Conservation (phyloP, 2,329 filamentous ascomycete genomes). For the Teratosphaeria epicoccoides region DNA sequence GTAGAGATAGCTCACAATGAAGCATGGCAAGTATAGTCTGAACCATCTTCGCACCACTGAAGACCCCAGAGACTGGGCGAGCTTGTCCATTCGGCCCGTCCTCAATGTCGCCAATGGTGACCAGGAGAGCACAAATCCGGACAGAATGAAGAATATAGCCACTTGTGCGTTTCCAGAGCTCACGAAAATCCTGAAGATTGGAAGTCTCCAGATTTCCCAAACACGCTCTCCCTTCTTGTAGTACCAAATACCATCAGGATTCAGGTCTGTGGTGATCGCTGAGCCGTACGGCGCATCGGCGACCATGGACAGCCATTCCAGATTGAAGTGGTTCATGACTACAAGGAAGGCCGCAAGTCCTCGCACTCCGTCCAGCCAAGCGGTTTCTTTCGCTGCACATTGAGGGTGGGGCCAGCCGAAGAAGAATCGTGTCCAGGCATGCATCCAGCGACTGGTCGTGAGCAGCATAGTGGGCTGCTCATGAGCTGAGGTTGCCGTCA, state of each 20-base stretch:
- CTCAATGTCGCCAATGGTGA: neutral
- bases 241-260: constrained; percentile 2
- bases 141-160: neutral
- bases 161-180: neutral
- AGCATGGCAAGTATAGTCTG: neutral
- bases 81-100: neutral
- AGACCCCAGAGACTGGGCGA: neutral
- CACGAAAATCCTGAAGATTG: constrained; percentile 8
- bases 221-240: constrained; percentile 3
- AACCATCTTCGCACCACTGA: neutral
- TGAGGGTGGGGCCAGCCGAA: neutral
- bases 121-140: neutral
- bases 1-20: neutral
- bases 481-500: neutral
- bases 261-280: neutral
- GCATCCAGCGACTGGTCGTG: neutral
- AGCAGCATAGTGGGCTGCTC: neutral
- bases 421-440: neutral
- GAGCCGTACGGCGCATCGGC: neutral
- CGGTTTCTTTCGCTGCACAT: neutral
- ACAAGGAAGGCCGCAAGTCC: constrained; percentile 9
- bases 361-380: constrained; percentile 13
- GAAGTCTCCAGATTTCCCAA: constrained; percentile 10
- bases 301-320: neutral
- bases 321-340: constrained; percentile 7